phyloP scores from a whole-genome alignment of 768 basidiomycete species.

The Boletus rubescentipes region DNA sequence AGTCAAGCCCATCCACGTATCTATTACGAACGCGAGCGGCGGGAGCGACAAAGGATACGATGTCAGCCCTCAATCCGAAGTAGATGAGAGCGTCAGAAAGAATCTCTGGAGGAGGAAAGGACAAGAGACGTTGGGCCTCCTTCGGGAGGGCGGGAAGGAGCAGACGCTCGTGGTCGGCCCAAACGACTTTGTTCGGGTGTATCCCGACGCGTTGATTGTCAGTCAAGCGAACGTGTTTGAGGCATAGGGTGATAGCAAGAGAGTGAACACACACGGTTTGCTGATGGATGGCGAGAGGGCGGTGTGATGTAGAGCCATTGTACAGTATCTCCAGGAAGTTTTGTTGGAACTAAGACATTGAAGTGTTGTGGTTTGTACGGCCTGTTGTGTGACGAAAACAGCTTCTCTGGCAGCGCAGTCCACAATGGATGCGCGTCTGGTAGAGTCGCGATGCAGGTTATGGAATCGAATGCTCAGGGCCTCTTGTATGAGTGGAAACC shows the following conservation, averaged over 20 bases:
- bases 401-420: too few species aligned
- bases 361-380: too few species aligned
- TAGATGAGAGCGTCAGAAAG: neutral
- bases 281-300: too few species aligned
- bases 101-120: slow-evolving; percentile 12
- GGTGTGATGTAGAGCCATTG: too few species aligned
- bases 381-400: too few species aligned
- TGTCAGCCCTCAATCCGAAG: neutral
- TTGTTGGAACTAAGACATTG: too few species aligned
- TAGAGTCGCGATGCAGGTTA: too few species aligned
- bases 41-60: slow-evolving; percentile 1
- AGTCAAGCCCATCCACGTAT: neutral
- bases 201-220: slow-evolving; percentile 9
- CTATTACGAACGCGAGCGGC: slow-evolving; percentile 8
- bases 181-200: slow-evolving; percentile 16
- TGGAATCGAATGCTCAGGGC: too few species aligned
- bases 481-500: too few species aligned
- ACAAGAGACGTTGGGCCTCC: slow-evolving; percentile 5
- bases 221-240: slow-evolving; percentile 6
- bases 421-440: too few species aligned
- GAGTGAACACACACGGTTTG: too few species aligned
- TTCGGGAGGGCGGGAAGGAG: slow-evolving; percentile 8
- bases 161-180: slow-evolving; percentile 13
- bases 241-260: neutral
- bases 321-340: too few species aligned